These are phyloP conservation scores for Suillus placidus DNA, from an alignment of 768 basidiomycete genomes.

Conservation along the genomic window DNA sequence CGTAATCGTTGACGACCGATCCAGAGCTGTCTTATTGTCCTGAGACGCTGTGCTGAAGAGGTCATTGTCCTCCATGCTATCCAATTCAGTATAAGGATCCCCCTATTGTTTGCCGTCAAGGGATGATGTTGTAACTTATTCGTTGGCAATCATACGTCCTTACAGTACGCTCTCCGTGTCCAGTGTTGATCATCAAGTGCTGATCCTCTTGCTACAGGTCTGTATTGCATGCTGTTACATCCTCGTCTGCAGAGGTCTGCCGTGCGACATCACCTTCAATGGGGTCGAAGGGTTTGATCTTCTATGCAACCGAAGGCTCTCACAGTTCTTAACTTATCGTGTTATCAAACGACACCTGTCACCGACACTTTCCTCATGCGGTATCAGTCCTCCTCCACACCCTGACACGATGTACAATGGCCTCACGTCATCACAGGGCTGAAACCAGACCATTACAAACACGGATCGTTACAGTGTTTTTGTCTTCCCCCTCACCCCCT, in stretches of 20 bases:
- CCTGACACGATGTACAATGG: neutral
- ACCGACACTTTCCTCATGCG: neutral
- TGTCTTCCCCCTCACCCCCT: neutral
- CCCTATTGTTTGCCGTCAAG: neutral
- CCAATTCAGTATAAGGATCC: neutral
- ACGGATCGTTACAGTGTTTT: neutral
- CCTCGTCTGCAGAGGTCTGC: neutral
- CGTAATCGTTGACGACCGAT: constrained; percentile 49
- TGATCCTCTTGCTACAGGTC: neutral
- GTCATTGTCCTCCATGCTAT: neutral
- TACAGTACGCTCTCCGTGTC: neutral
- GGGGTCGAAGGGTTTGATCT: neutral
- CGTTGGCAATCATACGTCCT: neutral
- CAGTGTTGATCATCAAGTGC: neutral
- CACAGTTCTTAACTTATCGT: neutral
- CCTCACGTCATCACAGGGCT: neutral
- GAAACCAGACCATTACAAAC: neutral
- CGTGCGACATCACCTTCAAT: neutral
- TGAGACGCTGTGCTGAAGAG: constrained; percentile 20
- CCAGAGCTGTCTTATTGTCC: constrained; percentile 46
- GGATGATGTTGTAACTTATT: neutral
- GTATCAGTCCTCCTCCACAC: neutral
- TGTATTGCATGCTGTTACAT: neutral
- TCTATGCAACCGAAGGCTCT: neutral
- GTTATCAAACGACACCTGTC: neutral